Evolutionary conservation across 2,329 filamentous ascomycete genomes (phyloP), one percentile per base, ranked within the genome.

Genomic region (Pyricularia grisea): DNA sequence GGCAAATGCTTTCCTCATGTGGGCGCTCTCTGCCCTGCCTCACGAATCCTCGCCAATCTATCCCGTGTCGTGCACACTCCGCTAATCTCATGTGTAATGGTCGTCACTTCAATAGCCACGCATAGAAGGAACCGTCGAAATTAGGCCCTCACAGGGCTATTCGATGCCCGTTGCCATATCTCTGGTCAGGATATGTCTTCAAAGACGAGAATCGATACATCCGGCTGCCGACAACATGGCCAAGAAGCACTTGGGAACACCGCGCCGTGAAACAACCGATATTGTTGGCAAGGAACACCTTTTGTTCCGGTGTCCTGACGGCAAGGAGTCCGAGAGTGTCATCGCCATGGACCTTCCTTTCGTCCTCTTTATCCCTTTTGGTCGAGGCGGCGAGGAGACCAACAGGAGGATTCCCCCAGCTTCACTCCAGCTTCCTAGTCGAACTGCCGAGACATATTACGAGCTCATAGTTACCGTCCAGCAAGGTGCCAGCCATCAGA

Each of bases 291-390:
- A 97, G 78, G 95, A 99, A 81, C 91, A 97, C 80, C 84, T 98
- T 50, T 82, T 99, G 69, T 98, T 94, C 78, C 89, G 94, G 73
- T 97, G 94, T 79, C 86, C 91, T 1, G 86, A 91, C 2, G 94
- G 93, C 65, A 91, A 88, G 77, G 93, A 97, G 76, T 90, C 90
- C 65, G 95, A 98, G 77, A 92, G 88, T 75, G 91, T 99, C 70
- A 89, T 97, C 72, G 90, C 91, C 74, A 98, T 99, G 95, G 95
- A 99, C 78, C 83, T 99, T 23, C 95, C 95, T 0, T 99, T 99
- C 77, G 92, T 98, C 61, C 87, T 99, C 70, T 98, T 98, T 79
- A 97, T 99, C 77, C 95, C 95, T 2, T 98, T 94, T 76, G 94
- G 94, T 58, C 88, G 93, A 73, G 92, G 93, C 66, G 93, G 94